phyloP scores from a whole-genome alignment of 2,329 filamentous ascomycete species.

The Epichloe aotearoae region DNA sequence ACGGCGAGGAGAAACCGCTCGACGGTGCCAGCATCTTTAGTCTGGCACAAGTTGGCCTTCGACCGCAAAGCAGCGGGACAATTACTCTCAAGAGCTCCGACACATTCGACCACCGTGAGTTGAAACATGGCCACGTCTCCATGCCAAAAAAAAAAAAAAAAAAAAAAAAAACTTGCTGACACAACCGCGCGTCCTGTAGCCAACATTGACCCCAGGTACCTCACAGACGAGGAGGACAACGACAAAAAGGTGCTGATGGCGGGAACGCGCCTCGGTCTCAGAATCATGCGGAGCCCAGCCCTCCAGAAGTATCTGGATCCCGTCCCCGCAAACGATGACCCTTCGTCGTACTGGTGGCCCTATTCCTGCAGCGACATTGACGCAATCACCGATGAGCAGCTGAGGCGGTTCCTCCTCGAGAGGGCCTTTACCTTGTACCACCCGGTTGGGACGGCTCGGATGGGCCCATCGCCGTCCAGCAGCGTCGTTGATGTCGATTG shows the following conservation, averaged over 20 bases:
- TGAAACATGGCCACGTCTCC: background rate
- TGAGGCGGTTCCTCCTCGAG: conserved; percentile 8
- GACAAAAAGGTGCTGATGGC: conserved; percentile 10
- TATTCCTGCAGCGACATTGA: conserved; percentile 9
- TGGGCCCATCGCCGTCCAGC: conserved; percentile 6
- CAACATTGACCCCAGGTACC: conserved; percentile 10
- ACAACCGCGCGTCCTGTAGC: conserved; percentile 2
- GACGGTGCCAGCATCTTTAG: conserved; percentile 4
- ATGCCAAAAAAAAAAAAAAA: no score
- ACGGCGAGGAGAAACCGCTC: conserved; percentile 8
- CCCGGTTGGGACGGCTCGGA: conserved; percentile 10
- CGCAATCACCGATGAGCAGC: conserved; percentile 9
- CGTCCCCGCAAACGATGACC: conserved; percentile 7
- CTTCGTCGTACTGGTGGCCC: conserved; percentile 10
- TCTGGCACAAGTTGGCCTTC: conserved; percentile 6
- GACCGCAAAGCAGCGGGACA: conserved; percentile 9
- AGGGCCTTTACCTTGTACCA: conserved; percentile 10
- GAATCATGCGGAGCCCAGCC: conserved; percentile 7
- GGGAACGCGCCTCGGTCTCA: conserved; percentile 7
- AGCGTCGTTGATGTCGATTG: conserved; percentile 34
- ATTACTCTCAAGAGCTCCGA: conserved; percentile 8
- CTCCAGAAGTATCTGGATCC: conserved; percentile 8
- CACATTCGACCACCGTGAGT: conserved; percentile 11
- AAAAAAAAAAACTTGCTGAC: background rate
- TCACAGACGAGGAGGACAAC: conserved; percentile 10